phyloP scores from a whole-genome alignment of 805 yeast genomes.

The Barnettozyma pratensis region DNA sequence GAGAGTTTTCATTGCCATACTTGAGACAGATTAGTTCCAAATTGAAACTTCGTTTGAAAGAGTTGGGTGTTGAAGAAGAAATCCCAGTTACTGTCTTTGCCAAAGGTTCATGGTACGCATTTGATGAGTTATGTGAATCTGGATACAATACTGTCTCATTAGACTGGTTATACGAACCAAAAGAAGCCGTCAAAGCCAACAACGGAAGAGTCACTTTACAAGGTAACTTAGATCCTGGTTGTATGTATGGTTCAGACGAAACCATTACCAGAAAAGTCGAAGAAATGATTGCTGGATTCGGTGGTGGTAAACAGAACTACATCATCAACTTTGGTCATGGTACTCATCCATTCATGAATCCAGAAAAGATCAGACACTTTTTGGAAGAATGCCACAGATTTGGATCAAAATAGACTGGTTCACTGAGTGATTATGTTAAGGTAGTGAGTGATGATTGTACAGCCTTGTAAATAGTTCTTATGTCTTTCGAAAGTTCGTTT shows the following conservation, averaged over 20 bases:
- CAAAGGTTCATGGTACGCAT: constrained; percentile 96
- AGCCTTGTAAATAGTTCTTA: too few species aligned
- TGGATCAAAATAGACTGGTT: constrained; percentile 40
- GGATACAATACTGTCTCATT: constrained; percentile 87
- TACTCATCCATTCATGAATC: constrained; percentile 96
- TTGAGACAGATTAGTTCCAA: constrained; percentile 66
- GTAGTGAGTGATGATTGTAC: too few species aligned
- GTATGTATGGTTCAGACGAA: constrained; percentile 85
- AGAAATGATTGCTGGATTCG: constrained; percentile 84
- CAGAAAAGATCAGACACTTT: constrained; percentile 81
- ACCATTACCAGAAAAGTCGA: constrained; percentile 75
- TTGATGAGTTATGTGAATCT: constrained; percentile 73
- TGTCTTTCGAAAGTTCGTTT: too few species aligned
- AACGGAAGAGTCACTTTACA: constrained; percentile 79
- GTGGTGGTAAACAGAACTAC: constrained; percentile 89
- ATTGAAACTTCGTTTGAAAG: constrained; percentile 63
- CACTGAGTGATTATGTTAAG: too few species aligned
- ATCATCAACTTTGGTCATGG: constrained; percentile 97
- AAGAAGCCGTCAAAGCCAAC: constrained; percentile 71
- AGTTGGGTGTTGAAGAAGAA: constrained; percentile 62
- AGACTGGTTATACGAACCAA: constrained; percentile 88
- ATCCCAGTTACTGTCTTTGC: constrained; percentile 91
- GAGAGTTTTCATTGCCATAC: constrained; percentile 85
- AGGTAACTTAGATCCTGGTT: constrained; percentile 95
- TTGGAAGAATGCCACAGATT: constrained; percentile 81